Evolutionary conservation across 2,329 filamentous ascomycete species (phyloP), one percentile per base, ranked within the genome.

Genomic region (Chaetomium sp.): DNA sequence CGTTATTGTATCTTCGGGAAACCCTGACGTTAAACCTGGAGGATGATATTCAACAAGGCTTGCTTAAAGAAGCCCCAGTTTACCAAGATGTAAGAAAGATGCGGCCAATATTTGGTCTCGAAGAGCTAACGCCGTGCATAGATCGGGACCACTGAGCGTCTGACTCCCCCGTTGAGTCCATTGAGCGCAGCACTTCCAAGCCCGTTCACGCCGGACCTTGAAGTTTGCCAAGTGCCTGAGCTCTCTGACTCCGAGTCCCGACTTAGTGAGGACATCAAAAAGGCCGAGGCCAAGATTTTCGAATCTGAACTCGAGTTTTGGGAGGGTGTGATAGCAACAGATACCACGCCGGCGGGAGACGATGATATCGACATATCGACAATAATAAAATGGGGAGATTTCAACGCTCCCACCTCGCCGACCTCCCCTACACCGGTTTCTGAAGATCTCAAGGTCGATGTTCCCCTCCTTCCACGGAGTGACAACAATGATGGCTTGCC

Each of bases 151-250:
- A 27, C 33, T 12, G 62, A 64, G 27, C 59, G 52, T 12, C 9
- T 68, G 19, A 66, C 65, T 3, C 64, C 65, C 2, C 64, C 64
- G 1, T 52, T 67, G 27, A 67, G 60, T 14, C 66, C 66, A 3
- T 47, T 58, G 14, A 19, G 40, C 6, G 33, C 54, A 3, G 19
- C 46, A 5, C 10, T 33, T 4, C 46, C 49, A 2, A 56, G 60
- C 6, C 49, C 54, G n/a, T 63, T 57, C 11, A 6, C 63, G 11
- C 61, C 65, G 2, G 53, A 60, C 10, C 49, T 56, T 11, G 60
- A 61, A 1, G 14, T 43, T 10, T 64, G 59, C 41, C 40, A 57
- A 12, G 5, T 68, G 5, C 62, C 66, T 1, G 57, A 61, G 3
- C 57, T 63, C 1, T 64, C 64, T 35, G 58, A 62, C 11, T 46